Evolutionary conservation across 495 filamentous ascomycete genomes (phyloP).

Genomic region (Viridothelium virens): DNA sequence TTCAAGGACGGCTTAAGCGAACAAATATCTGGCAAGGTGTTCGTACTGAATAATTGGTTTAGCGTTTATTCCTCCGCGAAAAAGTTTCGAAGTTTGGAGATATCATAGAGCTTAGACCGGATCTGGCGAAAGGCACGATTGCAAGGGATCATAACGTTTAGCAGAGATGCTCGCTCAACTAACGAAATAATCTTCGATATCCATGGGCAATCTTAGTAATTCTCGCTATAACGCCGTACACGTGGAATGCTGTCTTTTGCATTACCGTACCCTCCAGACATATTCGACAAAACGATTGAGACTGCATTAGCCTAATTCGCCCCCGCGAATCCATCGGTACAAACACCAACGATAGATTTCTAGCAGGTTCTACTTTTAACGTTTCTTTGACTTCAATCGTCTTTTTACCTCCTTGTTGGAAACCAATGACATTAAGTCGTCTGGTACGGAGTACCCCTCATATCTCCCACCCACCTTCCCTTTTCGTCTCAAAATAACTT

Average conservation of each 20-base stretch:
- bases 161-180: background rate
- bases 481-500: background rate
- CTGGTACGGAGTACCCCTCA: background rate
- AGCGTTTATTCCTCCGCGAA: background rate
- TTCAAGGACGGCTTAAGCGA: constrained; percentile 50
- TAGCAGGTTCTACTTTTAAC: too few relatives aligned
- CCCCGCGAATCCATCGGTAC: too few relatives aligned
- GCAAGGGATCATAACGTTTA: background rate
- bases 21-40: background rate
- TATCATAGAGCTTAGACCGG: background rate
- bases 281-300: too few relatives aligned
- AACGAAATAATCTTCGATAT: too few relatives aligned
- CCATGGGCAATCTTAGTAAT: too few relatives aligned
- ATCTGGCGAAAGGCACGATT: background rate
- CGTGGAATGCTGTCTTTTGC: too few relatives aligned
- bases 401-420: background rate
- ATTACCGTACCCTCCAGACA: too few relatives aligned
- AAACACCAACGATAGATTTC: too few relatives aligned
- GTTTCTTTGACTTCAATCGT: too few relatives aligned
- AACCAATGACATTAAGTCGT: background rate
- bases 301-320: too few relatives aligned
- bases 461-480: background rate
- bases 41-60: background rate
- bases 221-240: too few relatives aligned
- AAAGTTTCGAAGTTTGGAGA: background rate